A percentile compares a stretch with the other conserved stretches of the same genome.
Conservation (phyloP, 2,329 filamentous ascomycete genomes). For the Amauroascus niger region DNA sequence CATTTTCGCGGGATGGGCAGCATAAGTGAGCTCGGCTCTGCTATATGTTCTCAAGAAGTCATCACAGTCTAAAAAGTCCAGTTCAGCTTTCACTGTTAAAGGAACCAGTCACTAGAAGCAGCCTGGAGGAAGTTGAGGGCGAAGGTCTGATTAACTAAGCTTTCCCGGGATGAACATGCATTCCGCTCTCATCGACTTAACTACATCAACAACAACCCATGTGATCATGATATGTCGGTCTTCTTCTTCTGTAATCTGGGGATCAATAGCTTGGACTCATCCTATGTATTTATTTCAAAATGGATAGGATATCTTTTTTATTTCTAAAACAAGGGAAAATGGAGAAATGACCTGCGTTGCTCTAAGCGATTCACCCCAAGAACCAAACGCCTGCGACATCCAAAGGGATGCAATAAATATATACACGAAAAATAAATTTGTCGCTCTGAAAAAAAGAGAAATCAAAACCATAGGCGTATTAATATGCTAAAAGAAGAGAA, state of each 20-base stretch:
- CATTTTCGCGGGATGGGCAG: conserved; percentile 6
- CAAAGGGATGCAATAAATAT: background rate
- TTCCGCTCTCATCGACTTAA: too few species aligned
- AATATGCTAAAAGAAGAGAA: background rate
- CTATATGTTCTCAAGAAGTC: too few species aligned
- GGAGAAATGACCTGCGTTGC: background rate
- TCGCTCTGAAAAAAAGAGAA: background rate
- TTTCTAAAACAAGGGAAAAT: background rate
- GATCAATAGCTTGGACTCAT: too few species aligned
- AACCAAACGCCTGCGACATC: background rate
- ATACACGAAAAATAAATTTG: background rate
- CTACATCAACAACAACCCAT: background rate
- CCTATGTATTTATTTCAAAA: too few species aligned
- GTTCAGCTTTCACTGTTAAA: too few species aligned
- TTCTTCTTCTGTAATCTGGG: background rate
- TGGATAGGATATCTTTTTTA: background rate
- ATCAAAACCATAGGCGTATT: background rate
- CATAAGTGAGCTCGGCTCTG: background rate
- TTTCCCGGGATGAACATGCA: background rate
- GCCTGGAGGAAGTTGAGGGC: background rate
- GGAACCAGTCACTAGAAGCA: too few species aligned
- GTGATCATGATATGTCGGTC: background rate
- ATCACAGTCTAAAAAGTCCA: too few species aligned
- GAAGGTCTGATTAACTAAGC: conserved; percentile 9
- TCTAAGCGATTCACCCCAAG: background rate